A percentile compares a stretch with the other conserved stretches of the same genome.
Evolutionary conservation across 1,139 yeast genomes (phyloP).

Genomic region (Candida neerlandica): DNA sequence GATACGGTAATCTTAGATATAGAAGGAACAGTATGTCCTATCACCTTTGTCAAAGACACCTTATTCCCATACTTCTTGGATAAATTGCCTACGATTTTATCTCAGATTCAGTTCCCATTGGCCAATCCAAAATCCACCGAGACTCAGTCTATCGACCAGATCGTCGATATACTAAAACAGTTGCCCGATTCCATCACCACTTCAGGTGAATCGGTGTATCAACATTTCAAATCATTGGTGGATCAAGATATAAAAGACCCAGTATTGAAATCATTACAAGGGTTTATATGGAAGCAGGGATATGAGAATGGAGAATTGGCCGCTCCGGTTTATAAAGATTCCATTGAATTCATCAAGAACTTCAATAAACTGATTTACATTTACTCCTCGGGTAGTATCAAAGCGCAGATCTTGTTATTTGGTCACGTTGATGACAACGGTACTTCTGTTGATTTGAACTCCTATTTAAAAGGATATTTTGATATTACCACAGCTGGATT

Average conservation of each 20-base stretch:
- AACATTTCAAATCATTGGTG: constrained; percentile 61
- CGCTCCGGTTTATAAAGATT: constrained; percentile 81
- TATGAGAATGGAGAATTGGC: constrained; percentile 70
- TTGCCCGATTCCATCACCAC: constrained; percentile 44
- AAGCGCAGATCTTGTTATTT: constrained; percentile 81
- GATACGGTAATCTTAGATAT: constrained; percentile 60
- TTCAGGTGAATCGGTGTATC: constrained; percentile 30
- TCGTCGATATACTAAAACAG: constrained; percentile 36
- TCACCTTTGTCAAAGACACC: constrained; percentile 77
- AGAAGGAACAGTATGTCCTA: constrained; percentile 93
- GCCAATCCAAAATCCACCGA: not conserved
- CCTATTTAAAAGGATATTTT: constrained; percentile 63
- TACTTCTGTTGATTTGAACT: constrained; percentile 51
- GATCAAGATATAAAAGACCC: constrained; percentile 75
- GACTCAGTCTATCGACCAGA: constrained; percentile 11
- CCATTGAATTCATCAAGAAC: constrained; percentile 54
- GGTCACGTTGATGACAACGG: constrained; percentile 51
- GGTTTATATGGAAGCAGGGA: constrained; percentile 80
- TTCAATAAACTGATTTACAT: constrained; percentile 57
- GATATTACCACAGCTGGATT: constrained; percentile 86
- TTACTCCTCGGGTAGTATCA: constrained; percentile 89
- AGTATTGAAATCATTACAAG: constrained; percentile 76
- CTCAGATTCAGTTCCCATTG: constrained; percentile 11
- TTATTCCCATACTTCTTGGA: constrained; percentile 57
- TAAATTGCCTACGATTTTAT: constrained; percentile 27